A percentile compares a stretch with the other conserved stretches of the same genome.
Conservation (phyloP, 2,329 filamentous ascomycete species). For the Venturia oleaginea region DNA sequence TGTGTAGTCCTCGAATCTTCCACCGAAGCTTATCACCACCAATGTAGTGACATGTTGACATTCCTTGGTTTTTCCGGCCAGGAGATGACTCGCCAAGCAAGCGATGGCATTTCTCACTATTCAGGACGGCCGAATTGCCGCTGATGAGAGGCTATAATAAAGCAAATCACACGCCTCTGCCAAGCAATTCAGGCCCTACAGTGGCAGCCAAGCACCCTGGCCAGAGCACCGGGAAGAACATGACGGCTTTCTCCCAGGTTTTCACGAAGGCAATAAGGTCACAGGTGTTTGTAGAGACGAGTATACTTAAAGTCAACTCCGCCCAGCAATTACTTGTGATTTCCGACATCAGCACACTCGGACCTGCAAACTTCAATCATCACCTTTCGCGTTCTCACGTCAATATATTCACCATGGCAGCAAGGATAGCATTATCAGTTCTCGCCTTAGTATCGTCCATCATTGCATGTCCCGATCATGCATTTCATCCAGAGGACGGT, state of each 20-base stretch:
- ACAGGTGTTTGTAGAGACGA: neutral
- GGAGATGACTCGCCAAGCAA: neutral
- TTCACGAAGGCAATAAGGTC: neutral
- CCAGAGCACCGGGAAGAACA: neutral
- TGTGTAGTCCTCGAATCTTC: neutral
- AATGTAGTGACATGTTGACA: neutral
- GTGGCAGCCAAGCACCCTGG: neutral
- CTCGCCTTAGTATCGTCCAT: neutral
- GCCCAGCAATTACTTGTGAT: neutral
- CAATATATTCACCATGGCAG: neutral
- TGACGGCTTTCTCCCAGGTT: neutral
- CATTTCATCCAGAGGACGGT: neutral
- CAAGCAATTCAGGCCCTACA: neutral
- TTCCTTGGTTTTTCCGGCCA: neutral
- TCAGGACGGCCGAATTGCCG: neutral
- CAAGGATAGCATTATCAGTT: constrained; percentile 1
- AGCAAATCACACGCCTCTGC: neutral
- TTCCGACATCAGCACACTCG: neutral
- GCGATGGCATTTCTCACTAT: neutral
- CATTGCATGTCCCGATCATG: constrained; percentile 8
- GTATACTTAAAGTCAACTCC: neutral
- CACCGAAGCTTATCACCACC: neutral
- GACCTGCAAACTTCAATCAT: neutral
- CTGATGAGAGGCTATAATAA: neutral
- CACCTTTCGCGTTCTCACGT: too few species aligned